Evolutionary conservation across 805 yeast species (phyloP).

Genomic region (Hanseniaspora hatyaiensis): DNA sequence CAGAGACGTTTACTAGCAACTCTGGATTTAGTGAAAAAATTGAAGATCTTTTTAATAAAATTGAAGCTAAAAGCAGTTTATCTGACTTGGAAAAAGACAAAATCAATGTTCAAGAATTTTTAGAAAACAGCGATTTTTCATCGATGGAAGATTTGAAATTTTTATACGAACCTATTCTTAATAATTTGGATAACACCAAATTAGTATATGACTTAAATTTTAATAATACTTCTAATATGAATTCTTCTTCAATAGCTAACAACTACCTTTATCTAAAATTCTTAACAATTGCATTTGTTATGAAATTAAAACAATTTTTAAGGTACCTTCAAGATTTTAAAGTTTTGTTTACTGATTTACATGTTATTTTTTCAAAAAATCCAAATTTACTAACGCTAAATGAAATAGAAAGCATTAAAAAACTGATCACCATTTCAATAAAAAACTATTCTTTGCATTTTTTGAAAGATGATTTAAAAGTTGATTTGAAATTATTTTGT

Average conservation of each 20-base stretch:
- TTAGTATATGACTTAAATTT: not conserved
- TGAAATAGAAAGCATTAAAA: not conserved
- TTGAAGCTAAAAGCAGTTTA: not conserved
- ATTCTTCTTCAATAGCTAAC: not conserved
- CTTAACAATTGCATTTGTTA: not conserved
- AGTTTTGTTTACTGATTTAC: not conserved
- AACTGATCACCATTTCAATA: not conserved
- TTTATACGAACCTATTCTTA: not conserved
- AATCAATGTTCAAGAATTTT: not conserved
- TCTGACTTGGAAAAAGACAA: not conserved
- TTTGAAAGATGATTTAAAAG: not conserved
- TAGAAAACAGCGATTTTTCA: not conserved
- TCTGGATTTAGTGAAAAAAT: not conserved
- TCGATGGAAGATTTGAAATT: not conserved
- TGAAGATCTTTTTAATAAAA: not conserved
- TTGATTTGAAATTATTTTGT: not conserved
- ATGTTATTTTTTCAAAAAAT: not conserved
- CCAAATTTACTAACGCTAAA: not conserved
- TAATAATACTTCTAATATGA: not conserved
- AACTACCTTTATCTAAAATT: not conserved
- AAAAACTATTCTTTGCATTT: not conserved
- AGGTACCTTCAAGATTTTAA: slow-evolving; percentile 1
- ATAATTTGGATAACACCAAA: not conserved
- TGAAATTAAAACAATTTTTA: not conserved
- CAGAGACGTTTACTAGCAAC: not conserved